phyloP scores from a whole-genome alignment of 164 flowering plant genomes.

The Pachysandra terminalis region DNA sequence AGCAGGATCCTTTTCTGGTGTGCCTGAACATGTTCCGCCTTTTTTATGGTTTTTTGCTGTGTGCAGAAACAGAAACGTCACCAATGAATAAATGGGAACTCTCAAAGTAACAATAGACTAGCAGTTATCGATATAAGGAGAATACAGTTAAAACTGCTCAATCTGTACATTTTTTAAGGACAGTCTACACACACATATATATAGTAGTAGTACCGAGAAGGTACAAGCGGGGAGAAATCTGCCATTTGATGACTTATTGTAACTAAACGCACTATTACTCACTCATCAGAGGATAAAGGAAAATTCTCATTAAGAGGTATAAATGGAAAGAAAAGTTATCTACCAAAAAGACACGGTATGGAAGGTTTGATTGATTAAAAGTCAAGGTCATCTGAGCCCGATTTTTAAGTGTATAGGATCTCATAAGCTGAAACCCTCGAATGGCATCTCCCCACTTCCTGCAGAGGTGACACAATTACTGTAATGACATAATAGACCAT shows the following conservation, averaged over 20 bases:
- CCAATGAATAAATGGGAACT: neutral
- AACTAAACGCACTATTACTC: no score
- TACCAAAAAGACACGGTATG: no score
- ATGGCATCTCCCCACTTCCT: no score
- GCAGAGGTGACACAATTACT: neutral
- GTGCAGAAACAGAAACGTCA: constrained; percentile 8
- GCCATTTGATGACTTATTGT: no score
- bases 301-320: no score
- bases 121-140: neutral
- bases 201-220: neutral
- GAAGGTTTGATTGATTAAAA: no score
- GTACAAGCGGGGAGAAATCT: neutral
- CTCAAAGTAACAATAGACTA: neutral
- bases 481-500: neutral
- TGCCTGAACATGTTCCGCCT: constrained; percentile 7
- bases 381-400: no score
- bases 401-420: no score
- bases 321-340: no score
- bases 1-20: constrained; percentile 15
- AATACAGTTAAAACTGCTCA: neutral
- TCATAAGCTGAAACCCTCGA: no score
- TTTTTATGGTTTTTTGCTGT: constrained; percentile 40
- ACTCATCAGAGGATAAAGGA: no score
- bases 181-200: neutral
- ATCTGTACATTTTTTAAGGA: neutral